Evolutionary conservation across 2,329 filamentous ascomycete species (phyloP).

Genomic region (Trichoderma sp.): DNA sequence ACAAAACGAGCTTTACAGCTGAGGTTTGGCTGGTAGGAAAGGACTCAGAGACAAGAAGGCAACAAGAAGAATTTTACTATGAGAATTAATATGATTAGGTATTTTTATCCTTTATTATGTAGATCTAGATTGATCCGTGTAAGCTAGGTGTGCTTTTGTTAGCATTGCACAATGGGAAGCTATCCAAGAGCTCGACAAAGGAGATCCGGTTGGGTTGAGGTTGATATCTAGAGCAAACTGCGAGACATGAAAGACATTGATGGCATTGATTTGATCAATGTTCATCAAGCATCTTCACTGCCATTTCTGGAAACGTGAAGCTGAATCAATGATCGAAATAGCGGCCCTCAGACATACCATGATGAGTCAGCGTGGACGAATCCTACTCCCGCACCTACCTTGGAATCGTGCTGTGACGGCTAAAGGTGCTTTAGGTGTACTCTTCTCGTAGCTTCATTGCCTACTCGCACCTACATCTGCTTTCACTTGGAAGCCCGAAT

Average conservation of each 20-base stretch:
- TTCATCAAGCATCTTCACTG: background rate
- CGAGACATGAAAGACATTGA: background rate
- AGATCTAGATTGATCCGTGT: too few relatives aligned
- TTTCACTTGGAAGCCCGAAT: background rate
- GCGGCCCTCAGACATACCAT: background rate
- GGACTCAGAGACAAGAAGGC: too few relatives aligned
- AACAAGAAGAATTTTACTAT: too few relatives aligned
- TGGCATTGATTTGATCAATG: background rate
- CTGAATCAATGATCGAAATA: background rate
- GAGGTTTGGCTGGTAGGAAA: too few relatives aligned
- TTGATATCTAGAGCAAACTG: background rate
- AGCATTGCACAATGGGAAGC: background rate
- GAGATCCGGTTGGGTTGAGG: background rate
- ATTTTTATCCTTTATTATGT: too few relatives aligned
- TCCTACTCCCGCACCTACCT: background rate
- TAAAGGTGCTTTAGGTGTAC: background rate
- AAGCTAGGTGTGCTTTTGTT: background rate
- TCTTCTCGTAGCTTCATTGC: background rate
- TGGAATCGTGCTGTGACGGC: background rate
- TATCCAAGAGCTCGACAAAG: background rate
- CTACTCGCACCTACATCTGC: background rate
- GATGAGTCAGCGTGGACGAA: constrained; percentile 13
- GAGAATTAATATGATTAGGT: too few relatives aligned
- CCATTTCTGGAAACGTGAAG: background rate
- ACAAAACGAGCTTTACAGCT: background rate